These are phyloP conservation scores for Saprolegnia diclina DNA, from an alignment of 352 stramenopile genomes.

Conservation along the genomic window DNA sequence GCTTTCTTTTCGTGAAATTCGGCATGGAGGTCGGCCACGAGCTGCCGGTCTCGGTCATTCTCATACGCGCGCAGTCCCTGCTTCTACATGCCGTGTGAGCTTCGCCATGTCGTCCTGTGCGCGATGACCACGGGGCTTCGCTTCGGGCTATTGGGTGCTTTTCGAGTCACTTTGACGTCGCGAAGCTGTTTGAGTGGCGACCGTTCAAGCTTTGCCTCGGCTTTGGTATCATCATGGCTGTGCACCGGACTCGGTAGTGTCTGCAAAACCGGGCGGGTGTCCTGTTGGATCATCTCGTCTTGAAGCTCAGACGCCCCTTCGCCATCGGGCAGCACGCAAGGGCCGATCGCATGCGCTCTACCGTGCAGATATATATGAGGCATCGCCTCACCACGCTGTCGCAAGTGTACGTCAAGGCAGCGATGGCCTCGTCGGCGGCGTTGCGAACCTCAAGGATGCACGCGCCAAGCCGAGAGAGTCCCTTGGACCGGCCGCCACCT, in stretches of 20 bases:
- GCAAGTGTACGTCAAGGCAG: slow-evolving; percentile 12
- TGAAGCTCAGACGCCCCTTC: not conserved
- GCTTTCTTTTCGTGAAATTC: slow-evolving; percentile 27
- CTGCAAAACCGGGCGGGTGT: too few relatives aligned
- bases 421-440: slow-evolving; percentile 19
- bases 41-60: not conserved
- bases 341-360: not conserved
- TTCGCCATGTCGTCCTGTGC: not conserved
- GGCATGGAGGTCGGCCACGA: slow-evolving; percentile 11
- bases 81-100: not conserved
- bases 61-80: not conserved
- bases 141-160: not conserved
- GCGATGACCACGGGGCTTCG: not conserved
- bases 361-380: not conserved
- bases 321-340: not conserved
- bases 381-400: not conserved
- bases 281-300: too few relatives aligned
- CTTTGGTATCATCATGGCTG: not conserved
- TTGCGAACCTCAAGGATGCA: slow-evolving; percentile 22
- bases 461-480: not conserved
- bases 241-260: slow-evolving; percentile 2
- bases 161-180: too few relatives aligned
- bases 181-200: not conserved
- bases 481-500: not conserved
- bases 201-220: not conserved